Evolutionary conservation across 2,329 filamentous ascomycete species (phyloP), one percentile per base, ranked within the genome.

Genomic region (Fusarium robinianum): DNA sequence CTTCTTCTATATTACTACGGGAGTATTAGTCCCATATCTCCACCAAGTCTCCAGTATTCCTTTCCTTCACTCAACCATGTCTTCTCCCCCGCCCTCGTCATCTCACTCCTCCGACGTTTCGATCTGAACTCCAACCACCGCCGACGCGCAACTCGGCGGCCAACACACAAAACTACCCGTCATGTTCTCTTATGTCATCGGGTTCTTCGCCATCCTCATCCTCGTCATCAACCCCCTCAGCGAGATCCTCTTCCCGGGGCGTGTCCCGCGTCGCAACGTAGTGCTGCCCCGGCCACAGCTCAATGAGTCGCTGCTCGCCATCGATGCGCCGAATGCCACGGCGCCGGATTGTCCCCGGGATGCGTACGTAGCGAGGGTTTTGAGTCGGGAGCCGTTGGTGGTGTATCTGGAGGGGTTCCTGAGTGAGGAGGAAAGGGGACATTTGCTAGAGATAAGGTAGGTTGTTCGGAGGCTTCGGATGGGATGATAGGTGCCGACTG

Each of bases 351-450:
- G 75, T 40, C 57, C 62, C 0, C 57, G 64, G 2, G 70, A 77
- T 45, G 51, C 66, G 3, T 78, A 79, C 57, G 63, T 66, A 2
- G 69, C 76, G 27, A 73, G 76, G 41, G 67, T 80, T 16, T 60
- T 75, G 42, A 77, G 69, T 30, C 69, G 72, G 40, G 72, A 73
- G 41, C 78, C 78, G 14, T 59, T 81, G 24, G 74, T 81, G 3
- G 56, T 81, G 4, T 81, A 81, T 48, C 63, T 81, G 9, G 75
- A 79, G 62, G 67, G 72, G 12, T 81, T 81, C 52, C 51, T 81
- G 39, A 70, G 66, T 10, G 48, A 53, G 7, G 63, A 62, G 4
- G 78, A 81, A 59, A 68, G 72, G 34, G 47, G 53, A 21, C 73
- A 79, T 53, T 59, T 81, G 14, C 63, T 79, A 3, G 71, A 76